Conservation (phyloP, 192 early-diverging fungal genomes). For the Ramicandelaber brevisporus region DNA sequence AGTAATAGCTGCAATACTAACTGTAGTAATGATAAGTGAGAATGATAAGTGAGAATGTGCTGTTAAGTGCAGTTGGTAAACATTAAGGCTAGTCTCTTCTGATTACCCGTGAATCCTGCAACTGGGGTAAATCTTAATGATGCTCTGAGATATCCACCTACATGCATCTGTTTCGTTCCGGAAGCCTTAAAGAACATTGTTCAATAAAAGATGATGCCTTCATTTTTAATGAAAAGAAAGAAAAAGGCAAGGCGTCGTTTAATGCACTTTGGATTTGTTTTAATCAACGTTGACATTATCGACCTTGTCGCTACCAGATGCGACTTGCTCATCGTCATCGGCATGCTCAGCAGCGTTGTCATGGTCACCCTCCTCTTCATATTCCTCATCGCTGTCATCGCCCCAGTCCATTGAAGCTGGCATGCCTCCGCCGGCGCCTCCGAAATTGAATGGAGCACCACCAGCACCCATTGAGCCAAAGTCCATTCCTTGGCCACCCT, state of each 20-base stretch:
- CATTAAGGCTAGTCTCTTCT: no score
- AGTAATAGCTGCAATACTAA: no score
- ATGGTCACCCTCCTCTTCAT: no score
- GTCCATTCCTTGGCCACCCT: constrained; percentile 25
- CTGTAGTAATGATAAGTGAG: no score
- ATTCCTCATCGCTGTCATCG: constrained; percentile 1
- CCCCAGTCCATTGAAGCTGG: constrained; percentile 3
- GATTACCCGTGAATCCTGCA: no score
- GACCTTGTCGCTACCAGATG: not conserved
- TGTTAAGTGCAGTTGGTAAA: no score
- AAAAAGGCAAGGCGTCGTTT: not conserved
- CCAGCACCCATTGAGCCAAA: constrained; percentile 23
- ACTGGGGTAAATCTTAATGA: constrained; percentile 3
- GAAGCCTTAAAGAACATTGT: no score
- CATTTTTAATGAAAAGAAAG: constrained; percentile 1
- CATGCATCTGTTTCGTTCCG: not conserved
- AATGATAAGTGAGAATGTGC: no score
- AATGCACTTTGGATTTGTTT: not conserved
- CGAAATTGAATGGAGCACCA: constrained; percentile 4
- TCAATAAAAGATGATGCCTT: not conserved
- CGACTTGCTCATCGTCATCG: constrained; percentile 4
- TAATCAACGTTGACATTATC: not conserved
- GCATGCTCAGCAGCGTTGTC: constrained; percentile 1
- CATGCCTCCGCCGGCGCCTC: constrained; percentile 6
- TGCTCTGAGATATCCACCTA: not conserved